Conservation (phyloP, 192 early-diverging fungal genomes). For the Rhizophagus sp. region DNA sequence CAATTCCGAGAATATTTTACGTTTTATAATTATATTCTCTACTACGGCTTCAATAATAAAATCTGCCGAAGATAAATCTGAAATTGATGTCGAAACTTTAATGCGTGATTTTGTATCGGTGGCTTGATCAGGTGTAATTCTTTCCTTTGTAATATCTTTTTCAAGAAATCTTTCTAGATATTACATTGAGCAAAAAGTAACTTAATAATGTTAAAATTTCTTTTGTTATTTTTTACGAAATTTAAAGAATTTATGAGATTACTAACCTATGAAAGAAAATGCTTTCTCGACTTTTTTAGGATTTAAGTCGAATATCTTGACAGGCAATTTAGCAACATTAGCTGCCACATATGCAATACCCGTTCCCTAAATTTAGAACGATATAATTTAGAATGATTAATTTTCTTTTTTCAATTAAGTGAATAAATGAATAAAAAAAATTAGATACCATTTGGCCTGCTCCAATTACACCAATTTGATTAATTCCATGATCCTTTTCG, state of each 20-base stretch:
- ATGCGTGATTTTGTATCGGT: constrained; percentile 63
- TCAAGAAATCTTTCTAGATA: constrained; percentile 72
- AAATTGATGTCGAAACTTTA: constrained; percentile 57
- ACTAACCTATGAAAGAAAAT: constrained; percentile 75
- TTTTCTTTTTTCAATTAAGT: too few relatives aligned
- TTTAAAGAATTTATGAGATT: background rate
- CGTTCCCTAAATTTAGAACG: constrained; percentile 48
- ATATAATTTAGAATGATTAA: too few relatives aligned
- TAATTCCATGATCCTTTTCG: constrained; percentile 25
- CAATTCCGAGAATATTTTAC: constrained; percentile 76
- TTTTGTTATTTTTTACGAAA: background rate
- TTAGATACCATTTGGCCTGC: constrained; percentile 87
- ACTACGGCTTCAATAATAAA: constrained; percentile 94
- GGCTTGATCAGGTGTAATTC: constrained; percentile 77
- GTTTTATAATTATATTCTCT: constrained; percentile 85
- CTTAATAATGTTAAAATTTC: background rate
- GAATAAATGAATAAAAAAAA: background rate
- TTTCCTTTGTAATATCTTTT: constrained; percentile 90
- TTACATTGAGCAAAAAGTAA: constrained; percentile 33
- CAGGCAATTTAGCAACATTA: constrained; percentile 74
- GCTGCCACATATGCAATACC: constrained; percentile 92
- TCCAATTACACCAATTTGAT: constrained; percentile 83
- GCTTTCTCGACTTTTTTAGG: constrained; percentile 77
- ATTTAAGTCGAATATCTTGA: constrained; percentile 81
- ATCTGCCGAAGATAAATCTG: constrained; percentile 67